phyloP scores from a whole-genome alignment of 306 rosid species.

The Cucumis hystrix region DNA sequence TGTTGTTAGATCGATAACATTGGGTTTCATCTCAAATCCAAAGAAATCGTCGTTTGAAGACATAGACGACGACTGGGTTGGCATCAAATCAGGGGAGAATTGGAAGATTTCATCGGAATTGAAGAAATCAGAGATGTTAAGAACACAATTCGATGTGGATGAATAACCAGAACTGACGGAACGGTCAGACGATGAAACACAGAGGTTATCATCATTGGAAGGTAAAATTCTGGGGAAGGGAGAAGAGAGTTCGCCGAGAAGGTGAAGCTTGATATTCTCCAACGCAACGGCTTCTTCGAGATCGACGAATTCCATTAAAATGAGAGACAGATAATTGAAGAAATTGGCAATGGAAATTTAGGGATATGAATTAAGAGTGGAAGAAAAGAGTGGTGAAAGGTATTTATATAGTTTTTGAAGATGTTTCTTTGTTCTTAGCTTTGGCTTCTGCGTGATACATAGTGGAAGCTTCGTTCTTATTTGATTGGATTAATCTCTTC shows the following conservation, averaged over 20 bases:
- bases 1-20: constrained; percentile 19
- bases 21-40: constrained; percentile 21
- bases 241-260: constrained; percentile 49
- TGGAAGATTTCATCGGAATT: constrained; percentile 8
- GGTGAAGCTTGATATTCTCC: constrained; percentile 37
- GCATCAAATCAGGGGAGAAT: constrained; percentile 3
- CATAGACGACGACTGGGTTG: background rate
- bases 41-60: constrained; percentile 10
- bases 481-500: background rate
- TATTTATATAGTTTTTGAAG: background rate
- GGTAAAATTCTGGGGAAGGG: constrained; percentile 17
- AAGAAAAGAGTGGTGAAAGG: background rate
- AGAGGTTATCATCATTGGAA: background rate
- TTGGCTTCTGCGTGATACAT: background rate
- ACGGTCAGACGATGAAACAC: background rate
- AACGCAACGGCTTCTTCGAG: constrained; percentile 19
- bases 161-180: constrained; percentile 14
- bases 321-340: background rate
- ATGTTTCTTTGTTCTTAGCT: background rate
- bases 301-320: constrained; percentile 14
- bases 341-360: background rate
- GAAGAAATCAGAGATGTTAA: constrained; percentile 2
- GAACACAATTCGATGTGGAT: constrained; percentile 13
- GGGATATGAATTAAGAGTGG: background rate
- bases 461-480: background rate